Percentiles rank a stretch among this genome's conserved stretches.
Conservation (phyloP, 2,329 filamentous ascomycete species). For the Onygena corvina region DNA sequence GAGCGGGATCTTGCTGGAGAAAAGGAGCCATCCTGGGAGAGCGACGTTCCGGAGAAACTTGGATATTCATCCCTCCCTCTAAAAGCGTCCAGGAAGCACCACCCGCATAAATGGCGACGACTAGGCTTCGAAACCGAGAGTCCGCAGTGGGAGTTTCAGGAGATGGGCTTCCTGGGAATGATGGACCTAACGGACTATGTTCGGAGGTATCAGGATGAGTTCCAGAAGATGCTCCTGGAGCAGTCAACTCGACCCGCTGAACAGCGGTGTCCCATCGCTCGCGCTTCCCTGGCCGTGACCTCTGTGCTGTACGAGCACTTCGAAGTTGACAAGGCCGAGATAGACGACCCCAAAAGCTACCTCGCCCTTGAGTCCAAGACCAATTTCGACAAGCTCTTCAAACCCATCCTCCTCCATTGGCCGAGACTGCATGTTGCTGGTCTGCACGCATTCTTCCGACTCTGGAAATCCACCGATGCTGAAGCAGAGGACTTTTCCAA, state of each 20-base stretch:
- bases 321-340: slow-evolving; percentile 72
- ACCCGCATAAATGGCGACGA: slow-evolving; percentile 84
- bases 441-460: slow-evolving; percentile 72
- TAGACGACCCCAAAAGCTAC: slow-evolving; percentile 66
- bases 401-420: slow-evolving; percentile 84
- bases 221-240: slow-evolving; percentile 83
- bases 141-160: slow-evolving; percentile 72
- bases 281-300: slow-evolving; percentile 76
- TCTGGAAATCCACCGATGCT: slow-evolving; percentile 87
- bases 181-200: slow-evolving; percentile 97
- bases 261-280: slow-evolving; percentile 74
- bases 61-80: slow-evolving; percentile 31
- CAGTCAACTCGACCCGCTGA: slow-evolving; percentile 61
- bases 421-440: slow-evolving; percentile 76
- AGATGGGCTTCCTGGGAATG: slow-evolving; percentile 81
- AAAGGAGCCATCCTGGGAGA: slow-evolving; percentile 8
- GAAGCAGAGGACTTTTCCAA: slow-evolving; percentile 83
- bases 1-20: slow-evolving; percentile 18
- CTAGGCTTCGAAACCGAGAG: slow-evolving; percentile 86
- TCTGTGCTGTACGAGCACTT: slow-evolving; percentile 90
- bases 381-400: slow-evolving; percentile 76
- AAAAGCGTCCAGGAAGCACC: slow-evolving; percentile 56
- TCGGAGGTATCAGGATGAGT: slow-evolving; percentile 78
- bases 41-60: slow-evolving; percentile 23
- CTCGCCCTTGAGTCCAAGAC: slow-evolving; percentile 60